phyloP scores from a whole-genome alignment of 768 basidiomycete genomes.

The Chalciporus piperatus region DNA sequence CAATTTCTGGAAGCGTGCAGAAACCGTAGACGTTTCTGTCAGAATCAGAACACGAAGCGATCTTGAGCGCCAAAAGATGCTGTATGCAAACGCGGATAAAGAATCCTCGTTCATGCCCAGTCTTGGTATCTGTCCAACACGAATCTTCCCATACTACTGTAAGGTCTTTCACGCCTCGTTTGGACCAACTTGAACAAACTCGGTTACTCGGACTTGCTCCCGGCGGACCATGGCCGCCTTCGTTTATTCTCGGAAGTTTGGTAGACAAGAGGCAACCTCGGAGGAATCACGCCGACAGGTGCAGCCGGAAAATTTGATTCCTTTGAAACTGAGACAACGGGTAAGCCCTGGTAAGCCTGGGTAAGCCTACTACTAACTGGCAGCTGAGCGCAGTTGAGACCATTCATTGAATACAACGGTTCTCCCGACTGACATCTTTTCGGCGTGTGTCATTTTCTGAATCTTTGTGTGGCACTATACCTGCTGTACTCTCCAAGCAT shows the following conservation, averaged over 20 bases:
- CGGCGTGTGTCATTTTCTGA: constrained; percentile 2
- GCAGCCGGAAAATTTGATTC: constrained; percentile 9
- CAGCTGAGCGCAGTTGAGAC: background rate
- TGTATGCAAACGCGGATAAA: constrained; percentile 8
- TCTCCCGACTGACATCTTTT: constrained; percentile 5
- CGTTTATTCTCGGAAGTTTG: constrained; percentile 8
- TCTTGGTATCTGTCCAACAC: constrained; percentile 1
- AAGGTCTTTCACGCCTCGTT: constrained; percentile 3
- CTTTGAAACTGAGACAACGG: constrained; percentile 4
- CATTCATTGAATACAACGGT: background rate
- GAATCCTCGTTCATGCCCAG: constrained; percentile 3
- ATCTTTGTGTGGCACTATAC: constrained; percentile 11
- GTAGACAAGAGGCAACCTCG: constrained; percentile 1
- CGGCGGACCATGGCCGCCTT: constrained; percentile 12
- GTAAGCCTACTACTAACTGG: no score
- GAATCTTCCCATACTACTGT: constrained; percentile 17
- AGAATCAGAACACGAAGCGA: constrained; percentile 9
- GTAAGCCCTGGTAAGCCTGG: background rate
- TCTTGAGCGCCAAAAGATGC: constrained; percentile 14
- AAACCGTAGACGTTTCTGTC: background rate
- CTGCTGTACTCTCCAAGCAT: background rate
- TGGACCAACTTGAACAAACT: background rate
- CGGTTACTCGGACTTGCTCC: constrained; percentile 9
- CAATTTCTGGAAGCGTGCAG: constrained; percentile 2
- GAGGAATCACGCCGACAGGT: constrained; percentile 12